phyloP scores from a whole-genome alignment of 306 rosid genomes.

The Sindora glabra region DNA sequence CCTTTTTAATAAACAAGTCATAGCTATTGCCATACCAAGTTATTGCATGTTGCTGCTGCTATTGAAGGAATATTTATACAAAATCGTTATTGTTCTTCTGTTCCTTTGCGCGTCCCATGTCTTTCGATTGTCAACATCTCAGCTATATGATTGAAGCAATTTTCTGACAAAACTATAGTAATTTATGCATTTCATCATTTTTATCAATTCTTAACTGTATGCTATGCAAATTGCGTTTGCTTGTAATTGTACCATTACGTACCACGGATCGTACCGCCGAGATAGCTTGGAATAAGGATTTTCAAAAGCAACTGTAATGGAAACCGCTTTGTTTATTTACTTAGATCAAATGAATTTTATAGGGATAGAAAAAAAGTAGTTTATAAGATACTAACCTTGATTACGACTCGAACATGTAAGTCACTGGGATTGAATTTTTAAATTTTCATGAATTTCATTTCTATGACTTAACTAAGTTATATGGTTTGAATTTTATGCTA shows the following conservation, averaged over 20 bases:
- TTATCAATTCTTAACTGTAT: no score
- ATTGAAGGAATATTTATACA: neutral
- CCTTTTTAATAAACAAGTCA: conserved; percentile 29
- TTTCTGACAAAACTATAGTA: neutral
- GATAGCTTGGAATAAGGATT: neutral
- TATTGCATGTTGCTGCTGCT: conserved; percentile 31
- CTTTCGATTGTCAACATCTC: neutral
- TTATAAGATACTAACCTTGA: no score
- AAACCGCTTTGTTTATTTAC: no score
- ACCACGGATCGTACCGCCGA: conserved; percentile 25
- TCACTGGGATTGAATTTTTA: no score
- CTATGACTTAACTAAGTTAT: no score
- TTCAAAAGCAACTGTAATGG: neutral
- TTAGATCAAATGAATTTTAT: no score
- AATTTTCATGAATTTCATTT: no score
- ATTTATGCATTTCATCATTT: neutral
- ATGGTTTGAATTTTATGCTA: no score
- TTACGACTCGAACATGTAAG: no score
- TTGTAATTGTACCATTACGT: conserved; percentile 22
- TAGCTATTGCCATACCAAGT: conserved; percentile 18
- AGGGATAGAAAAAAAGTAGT: no score
- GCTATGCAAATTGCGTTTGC: neutral
- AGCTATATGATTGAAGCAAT: neutral
- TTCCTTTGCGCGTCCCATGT: conserved; percentile 14
- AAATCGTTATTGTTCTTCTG: neutral